phyloP scores from a whole-genome alignment of 1,284 basidiomycete genomes.

The Apiotrichum porosum region DNA sequence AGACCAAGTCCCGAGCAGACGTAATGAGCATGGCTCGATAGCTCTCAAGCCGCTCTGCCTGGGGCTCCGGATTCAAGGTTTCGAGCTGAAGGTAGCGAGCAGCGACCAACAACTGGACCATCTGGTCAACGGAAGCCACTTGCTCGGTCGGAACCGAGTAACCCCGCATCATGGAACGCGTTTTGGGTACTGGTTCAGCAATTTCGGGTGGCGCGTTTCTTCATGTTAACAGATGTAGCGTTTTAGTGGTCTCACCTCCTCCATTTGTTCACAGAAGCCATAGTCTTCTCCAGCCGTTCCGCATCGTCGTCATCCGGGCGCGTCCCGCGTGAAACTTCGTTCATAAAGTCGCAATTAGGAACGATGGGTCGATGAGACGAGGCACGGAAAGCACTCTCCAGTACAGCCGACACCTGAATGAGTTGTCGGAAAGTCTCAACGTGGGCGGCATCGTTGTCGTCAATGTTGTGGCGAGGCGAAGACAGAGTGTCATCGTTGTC shows the following conservation, averaged over 20 bases:
- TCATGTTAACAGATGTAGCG: too few relatives aligned
- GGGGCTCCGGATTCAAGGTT: slow-evolving; percentile 2
- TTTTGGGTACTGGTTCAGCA: neutral
- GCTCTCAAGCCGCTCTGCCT: neutral
- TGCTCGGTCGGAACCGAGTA: slow-evolving; percentile 14
- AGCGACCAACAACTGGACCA: slow-evolving; percentile 9
- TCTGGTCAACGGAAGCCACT: slow-evolving; percentile 9
- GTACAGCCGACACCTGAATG: slow-evolving; percentile 5
- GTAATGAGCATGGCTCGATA: neutral
- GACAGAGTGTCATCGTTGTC: neutral
- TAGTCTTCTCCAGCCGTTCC: slow-evolving; percentile 7
- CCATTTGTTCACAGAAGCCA: slow-evolving; percentile 4
- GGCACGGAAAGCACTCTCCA: slow-evolving; percentile 10
- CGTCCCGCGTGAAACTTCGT: slow-evolving; percentile 4
- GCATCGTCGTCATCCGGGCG: slow-evolving; percentile 6
- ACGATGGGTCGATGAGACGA: slow-evolving; percentile 9
- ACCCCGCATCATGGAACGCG: neutral
- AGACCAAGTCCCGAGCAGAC: slow-evolving; percentile 6
- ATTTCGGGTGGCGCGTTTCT: neutral
- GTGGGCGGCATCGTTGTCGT: slow-evolving; percentile 4
- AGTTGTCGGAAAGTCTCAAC: slow-evolving; percentile 10
- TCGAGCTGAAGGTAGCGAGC: slow-evolving; percentile 12
- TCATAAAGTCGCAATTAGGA: slow-evolving; percentile 9
- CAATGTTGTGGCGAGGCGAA: neutral
- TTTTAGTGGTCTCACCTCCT: neutral